phyloP scores from a whole-genome alignment of 257 asterid genomes.

The Anisodus acutangulus region DNA sequence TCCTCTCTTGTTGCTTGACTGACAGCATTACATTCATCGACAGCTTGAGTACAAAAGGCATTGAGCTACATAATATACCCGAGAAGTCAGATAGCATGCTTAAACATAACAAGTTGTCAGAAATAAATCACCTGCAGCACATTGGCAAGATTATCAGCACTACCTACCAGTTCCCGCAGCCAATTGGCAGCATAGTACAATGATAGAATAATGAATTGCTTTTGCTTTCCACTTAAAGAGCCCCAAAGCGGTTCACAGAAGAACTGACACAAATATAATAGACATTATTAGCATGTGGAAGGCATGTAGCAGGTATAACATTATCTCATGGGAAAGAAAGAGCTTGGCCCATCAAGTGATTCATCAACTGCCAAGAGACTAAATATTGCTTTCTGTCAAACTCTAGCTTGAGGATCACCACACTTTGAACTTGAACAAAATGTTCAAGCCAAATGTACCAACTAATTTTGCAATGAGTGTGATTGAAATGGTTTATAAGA shows the following conservation, averaged over 20 bases:
- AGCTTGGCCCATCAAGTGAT: neutral
- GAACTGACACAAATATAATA: constrained; percentile 53
- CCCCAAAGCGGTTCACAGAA: constrained; percentile 58
- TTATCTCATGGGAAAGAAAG: constrained; percentile 10
- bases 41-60: constrained; percentile 75
- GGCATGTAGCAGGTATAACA: constrained; percentile 30
- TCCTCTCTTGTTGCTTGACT: constrained; percentile 77
- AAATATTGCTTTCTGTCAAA: neutral
- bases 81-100: constrained; percentile 33
- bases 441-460: neutral
- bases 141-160: constrained; percentile 4
- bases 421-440: neutral
- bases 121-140: neutral
- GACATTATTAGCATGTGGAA: constrained; percentile 38
- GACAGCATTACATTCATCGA: constrained; percentile 50
- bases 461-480: neutral
- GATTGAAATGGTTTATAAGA: constrained; percentile 9
- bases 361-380: constrained; percentile 23
- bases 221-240: constrained; percentile 69
- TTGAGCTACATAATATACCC: constrained; percentile 60
- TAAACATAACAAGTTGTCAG: neutral
- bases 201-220: constrained; percentile 65
- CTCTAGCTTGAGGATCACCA: constrained; percentile 11
- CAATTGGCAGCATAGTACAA: constrained; percentile 84
- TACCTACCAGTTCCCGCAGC: constrained; percentile 81